Evolutionary conservation across 352 stramenopile species (phyloP), one percentile per base, ranked within the genome.

Genomic region (Pythium aristosporum): DNA sequence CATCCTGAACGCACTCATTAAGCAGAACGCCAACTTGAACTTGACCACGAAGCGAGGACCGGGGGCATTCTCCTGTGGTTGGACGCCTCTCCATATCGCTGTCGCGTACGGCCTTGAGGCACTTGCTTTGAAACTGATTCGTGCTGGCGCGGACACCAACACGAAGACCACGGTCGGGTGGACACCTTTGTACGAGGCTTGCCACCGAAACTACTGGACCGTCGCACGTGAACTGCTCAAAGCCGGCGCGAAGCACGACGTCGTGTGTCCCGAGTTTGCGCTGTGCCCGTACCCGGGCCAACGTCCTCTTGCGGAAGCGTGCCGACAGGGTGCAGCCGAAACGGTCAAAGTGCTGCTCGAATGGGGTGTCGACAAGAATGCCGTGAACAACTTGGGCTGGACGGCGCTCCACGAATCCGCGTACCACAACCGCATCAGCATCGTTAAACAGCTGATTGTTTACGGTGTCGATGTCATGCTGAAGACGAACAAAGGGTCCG

Each of bases 301-400:
- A 46, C 71, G 72, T 2, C 67, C 84, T 1, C 71, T 94, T 4
- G 86, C 83, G 0, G 84, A 91, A 63, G 81, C 85, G 32, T 81
- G 81, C 44, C 80, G 83, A 8, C 83, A 92, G 73, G 86, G 82
- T 23, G 80, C 85, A 7, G 51, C 54, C 9, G 72, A 86, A 1
- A 88, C 73, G 2, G 80, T 91, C 42, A 92, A 91, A 51, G 71
- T 87, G 51, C 56, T 94, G 25, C 66, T 94, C 6, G 86, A 94
- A 41, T 91, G 82, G 76, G 84, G 82, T 13, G 72, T 88, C n/a
- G 74, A 91, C 63, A 92, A 89, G 54, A 90, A 94, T 43, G 82
- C 77, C 2, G 74, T 77, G 21, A 94, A 94, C 71, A 74, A 68
- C 18, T 69, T 91, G 28, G 78, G 85, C 15, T 93, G 82, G 84